These are phyloP conservation scores for Nepenthes mirabilis DNA, from an alignment of 148 eudicot species.

Conservation along the genomic window DNA sequence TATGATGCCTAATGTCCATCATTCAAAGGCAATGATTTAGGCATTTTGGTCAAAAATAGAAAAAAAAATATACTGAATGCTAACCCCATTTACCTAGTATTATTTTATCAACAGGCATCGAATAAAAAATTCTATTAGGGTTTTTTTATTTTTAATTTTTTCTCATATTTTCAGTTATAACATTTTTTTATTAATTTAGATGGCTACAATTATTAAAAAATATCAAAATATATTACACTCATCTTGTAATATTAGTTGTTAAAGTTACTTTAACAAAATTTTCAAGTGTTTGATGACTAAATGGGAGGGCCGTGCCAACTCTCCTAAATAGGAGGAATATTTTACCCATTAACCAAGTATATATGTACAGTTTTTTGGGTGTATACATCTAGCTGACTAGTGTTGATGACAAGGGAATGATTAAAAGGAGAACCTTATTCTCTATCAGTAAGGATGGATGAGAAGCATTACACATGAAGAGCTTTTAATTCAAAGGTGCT, in stretches of 20 bases:
- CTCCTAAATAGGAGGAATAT: not conserved
- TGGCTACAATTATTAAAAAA: no score
- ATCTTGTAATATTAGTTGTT: no score
- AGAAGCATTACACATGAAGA: not conserved
- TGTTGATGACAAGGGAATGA: not conserved
- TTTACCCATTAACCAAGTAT: not conserved
- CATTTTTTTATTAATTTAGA: no score
- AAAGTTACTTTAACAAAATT: no score
- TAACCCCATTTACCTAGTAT: not conserved
- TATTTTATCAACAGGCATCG: no score
- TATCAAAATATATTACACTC: no score
- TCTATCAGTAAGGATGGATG: slow-evolving; percentile 1
- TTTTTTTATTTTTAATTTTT: no score
- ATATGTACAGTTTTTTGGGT: not conserved
- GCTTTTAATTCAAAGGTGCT: not conserved
- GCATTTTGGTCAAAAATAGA: not conserved
- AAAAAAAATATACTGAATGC: not conserved
- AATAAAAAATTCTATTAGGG: no score
- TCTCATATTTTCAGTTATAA: no score
- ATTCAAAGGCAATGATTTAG: not conserved
- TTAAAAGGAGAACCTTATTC: not conserved
- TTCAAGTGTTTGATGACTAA: not conserved
- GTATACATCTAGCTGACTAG: not conserved
- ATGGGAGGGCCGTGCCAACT: not conserved
- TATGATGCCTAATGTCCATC: slow-evolving; percentile 1